phyloP scores from a whole-genome alignment of 176 grass and related monocot genomes.

The Bothriochloa decipiens region DNA sequence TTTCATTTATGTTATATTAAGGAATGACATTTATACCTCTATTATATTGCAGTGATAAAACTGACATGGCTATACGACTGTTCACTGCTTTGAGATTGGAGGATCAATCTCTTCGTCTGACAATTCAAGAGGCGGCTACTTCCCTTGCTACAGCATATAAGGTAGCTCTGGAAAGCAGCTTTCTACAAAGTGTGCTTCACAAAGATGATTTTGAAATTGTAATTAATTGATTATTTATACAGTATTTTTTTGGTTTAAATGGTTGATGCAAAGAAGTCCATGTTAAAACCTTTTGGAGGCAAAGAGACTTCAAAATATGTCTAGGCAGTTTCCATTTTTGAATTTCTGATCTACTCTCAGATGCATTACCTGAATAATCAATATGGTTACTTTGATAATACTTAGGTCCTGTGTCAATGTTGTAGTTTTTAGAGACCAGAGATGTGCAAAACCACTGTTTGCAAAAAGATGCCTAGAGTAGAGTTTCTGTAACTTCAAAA shows the following conservation, averaged over 20 bases:
- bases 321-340: neutral
- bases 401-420: neutral
- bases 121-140: constrained; percentile 84
- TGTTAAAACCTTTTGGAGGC: neutral
- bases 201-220: constrained; percentile 10
- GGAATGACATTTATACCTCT: constrained; percentile 27
- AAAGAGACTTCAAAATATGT: neutral
- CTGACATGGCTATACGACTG: constrained; percentile 85
- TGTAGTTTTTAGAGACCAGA: neutral
- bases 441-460: neutral
- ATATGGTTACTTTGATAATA: neutral
- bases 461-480: neutral
- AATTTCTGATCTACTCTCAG: neutral
- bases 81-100: constrained; percentile 87
- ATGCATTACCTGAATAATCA: neutral
- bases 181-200: constrained; percentile 12
- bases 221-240: constrained; percentile 1
- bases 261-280: neutral
- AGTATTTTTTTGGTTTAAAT: neutral
- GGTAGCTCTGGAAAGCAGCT: constrained; percentile 46
- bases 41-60: constrained; percentile 74
- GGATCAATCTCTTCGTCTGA: constrained; percentile 75
- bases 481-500: neutral
- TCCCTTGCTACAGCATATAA: constrained; percentile 89
- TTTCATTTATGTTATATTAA: constrained; percentile 31